Base-by-base conservation (phyloP, 75 land plant genomes). In the Cupressus sempervirens region DNA sequence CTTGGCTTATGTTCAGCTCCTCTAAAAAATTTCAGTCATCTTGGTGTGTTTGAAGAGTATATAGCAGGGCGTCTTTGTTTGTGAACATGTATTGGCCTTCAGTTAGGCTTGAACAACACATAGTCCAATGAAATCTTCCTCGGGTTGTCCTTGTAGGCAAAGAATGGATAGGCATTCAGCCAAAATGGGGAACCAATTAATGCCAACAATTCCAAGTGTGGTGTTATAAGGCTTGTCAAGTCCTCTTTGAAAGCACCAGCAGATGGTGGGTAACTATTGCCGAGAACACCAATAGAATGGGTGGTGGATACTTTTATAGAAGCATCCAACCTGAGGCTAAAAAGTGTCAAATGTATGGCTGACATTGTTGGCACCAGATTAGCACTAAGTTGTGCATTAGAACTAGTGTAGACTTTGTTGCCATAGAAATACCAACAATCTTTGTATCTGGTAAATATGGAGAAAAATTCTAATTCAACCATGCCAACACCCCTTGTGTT, bases 141-240 rank as follows among this genome's bases (percentile, higher is more conserved):
- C 0, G 91, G 92, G 82, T 86, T 80, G 38, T 84, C 93, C 38
- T 90, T 93, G 86, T 93, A 95, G 0, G 97, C 93, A 34, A 95
- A 95, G 87, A 89, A 95, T 0, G 97, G 95, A 87, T 95, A 97
- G 29, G 92, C 93, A 73, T 97, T 97, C 70, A 97, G 90, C 98
- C 94, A 93, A 80, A 97, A 92, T 26, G 98, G 94, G 9, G 93
- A 36, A 12, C 88, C 85, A 0, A 94, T 95, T 8, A 38, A 82
- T 0, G 84, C 40, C 84, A 97, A 82, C 86, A 97, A 97, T 45
- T 85, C 82, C 30, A 97, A 83, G 3, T 91, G 75, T 13, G 92
- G 91, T n/a, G 58, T 50, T 82, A 96, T 88, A 30, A 86, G n/a
- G 0, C 32, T 36, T 15, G 70, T 16, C 29, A 92, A 65, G 68